phyloP scores from a whole-genome alignment of 108 stramenopile species.

The Cyclotella atomus region DNA sequence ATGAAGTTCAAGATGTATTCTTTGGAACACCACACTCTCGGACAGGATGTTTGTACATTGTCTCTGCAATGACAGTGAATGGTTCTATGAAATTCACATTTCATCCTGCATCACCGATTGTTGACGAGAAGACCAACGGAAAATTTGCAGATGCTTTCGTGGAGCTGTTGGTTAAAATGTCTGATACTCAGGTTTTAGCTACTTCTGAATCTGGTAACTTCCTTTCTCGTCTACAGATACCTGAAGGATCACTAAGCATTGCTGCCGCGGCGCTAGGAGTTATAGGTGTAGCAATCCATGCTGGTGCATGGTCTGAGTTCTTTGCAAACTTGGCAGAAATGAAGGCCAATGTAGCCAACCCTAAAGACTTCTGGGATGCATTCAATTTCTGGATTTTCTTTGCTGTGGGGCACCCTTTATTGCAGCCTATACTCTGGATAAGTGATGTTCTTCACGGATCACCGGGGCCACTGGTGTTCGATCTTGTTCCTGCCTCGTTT shows the following conservation, averaged over 20 bases:
- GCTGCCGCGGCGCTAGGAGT: slow-evolving; percentile 58
- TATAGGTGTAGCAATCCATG: slow-evolving; percentile 64
- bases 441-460: slow-evolving; percentile 89
- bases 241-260: slow-evolving; percentile 55
- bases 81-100: slow-evolving; percentile 79
- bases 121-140: slow-evolving; percentile 60
- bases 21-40: slow-evolving; percentile 80
- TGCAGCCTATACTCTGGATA: slow-evolving; percentile 89
- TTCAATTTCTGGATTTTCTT: slow-evolving; percentile 95
- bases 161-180: slow-evolving; percentile 63
- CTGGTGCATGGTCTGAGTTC: slow-evolving; percentile 72
- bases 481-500: slow-evolving; percentile 80
- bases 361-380: slow-evolving; percentile 78
- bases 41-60: slow-evolving; percentile 76
- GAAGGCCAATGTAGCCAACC: slow-evolving; percentile 72
- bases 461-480: slow-evolving; percentile 75
- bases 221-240: slow-evolving; percentile 35
- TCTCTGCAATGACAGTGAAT: slow-evolving; percentile 76
- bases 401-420: slow-evolving; percentile 86
- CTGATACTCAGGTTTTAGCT: slow-evolving; percentile 29
- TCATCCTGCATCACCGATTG: slow-evolving; percentile 80
- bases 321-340: slow-evolving; percentile 70
- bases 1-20: slow-evolving; percentile 77
- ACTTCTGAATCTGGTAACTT: slow-evolving; percentile 14
- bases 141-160: slow-evolving; percentile 80